Evolutionary conservation across 192 early-diverging fungal species (phyloP).

Genomic region (Lunasporangiospora selenospora): DNA sequence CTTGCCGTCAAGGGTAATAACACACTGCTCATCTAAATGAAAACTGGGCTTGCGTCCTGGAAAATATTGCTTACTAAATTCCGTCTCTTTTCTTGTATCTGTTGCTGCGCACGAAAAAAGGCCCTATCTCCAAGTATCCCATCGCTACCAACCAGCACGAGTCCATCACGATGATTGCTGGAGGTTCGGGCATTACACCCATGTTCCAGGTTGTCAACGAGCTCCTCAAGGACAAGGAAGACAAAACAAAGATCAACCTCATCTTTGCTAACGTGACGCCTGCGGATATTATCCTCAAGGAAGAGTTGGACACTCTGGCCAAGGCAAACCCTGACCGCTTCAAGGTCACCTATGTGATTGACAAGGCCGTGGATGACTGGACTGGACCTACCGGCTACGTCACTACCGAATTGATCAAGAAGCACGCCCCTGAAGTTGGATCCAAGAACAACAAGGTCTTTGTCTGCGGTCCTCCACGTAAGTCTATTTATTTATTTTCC

Average conservation of each 20-base stretch:
- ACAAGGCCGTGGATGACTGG: constrained; percentile 72
- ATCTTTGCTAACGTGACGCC: constrained; percentile 76
- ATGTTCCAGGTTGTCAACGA: constrained; percentile 66
- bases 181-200: constrained; percentile 81
- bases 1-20: constrained; percentile 74
- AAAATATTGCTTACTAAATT: too few species aligned
- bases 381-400: constrained; percentile 78
- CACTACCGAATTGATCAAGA: constrained; percentile 71
- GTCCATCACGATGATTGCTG: constrained; percentile 75
- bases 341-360: constrained; percentile 70
- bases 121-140: constrained; percentile 71
- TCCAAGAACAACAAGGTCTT: constrained; percentile 57
- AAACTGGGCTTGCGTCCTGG: too few species aligned
- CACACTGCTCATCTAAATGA: too few species aligned
- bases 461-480: constrained; percentile 41
- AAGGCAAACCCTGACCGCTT: constrained; percentile 67
- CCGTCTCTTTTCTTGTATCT: too few species aligned
- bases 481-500: constrained; percentile 7
- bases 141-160: constrained; percentile 67
- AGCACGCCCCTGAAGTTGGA: constrained; percentile 69
- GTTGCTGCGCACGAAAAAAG: too few species aligned
- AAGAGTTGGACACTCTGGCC: constrained; percentile 66
- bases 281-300: constrained; percentile 70
- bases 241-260: constrained; percentile 75
- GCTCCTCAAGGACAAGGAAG: constrained; percentile 64